Evolutionary conservation across 352 stramenopile genomes (phyloP).

Genomic region (Globisporangium splendens): DNA sequence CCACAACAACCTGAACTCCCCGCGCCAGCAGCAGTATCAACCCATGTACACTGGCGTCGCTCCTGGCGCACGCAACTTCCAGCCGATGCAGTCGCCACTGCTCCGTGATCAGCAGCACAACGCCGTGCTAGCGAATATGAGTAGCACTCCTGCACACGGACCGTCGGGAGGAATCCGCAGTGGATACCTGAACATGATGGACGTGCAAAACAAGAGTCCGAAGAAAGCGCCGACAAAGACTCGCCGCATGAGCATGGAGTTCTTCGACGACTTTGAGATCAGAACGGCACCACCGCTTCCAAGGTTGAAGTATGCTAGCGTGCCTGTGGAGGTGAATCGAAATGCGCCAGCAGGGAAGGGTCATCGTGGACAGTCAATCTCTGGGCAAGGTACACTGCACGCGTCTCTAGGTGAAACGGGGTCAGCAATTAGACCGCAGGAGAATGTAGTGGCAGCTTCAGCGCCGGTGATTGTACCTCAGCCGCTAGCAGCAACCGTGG

Average conservation of each 20-base stretch:
- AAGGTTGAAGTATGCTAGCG: neutral
- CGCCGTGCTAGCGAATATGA: neutral
- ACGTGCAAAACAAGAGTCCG: conserved; percentile 16
- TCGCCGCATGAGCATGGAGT: conserved; percentile 8
- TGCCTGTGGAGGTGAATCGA: neutral
- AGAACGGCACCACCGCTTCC: conserved; percentile 8
- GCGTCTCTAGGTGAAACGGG: neutral
- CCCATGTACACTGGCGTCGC: neutral
- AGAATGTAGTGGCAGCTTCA: conserved; percentile 2
- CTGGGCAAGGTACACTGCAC: neutral
- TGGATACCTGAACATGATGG: conserved; percentile 4
- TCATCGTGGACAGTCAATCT: neutral
- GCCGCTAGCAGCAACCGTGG: neutral
- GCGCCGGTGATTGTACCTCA: neutral
- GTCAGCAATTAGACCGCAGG: neutral
- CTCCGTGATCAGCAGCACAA: conserved; percentile 4
- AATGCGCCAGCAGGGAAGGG: neutral
- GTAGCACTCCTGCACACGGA: conserved; percentile 6
- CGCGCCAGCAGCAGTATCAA: conserved; percentile 4
- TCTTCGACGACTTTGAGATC: conserved; percentile 6
- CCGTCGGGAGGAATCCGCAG: neutral
- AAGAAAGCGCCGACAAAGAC: conserved; percentile 5
- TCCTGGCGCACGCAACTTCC: conserved; percentile 1
- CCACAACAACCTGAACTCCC: conserved; percentile 4
- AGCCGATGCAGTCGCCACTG: neutral